Evolutionary conservation across 352 stramenopile species (phyloP), one percentile per base, ranked within the genome.

Genomic region (Blastocystis sp.): DNA sequence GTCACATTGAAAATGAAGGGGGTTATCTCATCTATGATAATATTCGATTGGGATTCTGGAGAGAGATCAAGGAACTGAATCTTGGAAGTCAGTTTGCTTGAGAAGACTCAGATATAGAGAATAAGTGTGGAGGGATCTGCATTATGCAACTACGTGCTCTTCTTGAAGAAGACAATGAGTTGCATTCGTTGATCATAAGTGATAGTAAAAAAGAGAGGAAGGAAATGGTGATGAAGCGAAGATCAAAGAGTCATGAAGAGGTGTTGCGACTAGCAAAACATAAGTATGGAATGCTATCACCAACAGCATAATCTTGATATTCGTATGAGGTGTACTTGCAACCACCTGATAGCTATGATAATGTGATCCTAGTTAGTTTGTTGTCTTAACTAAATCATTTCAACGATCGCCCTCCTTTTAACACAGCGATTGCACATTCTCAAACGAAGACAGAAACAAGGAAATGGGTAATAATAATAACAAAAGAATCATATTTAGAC

Each of bases 401-500:
- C 43, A 12, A 49, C 43, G 63, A 49, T 27, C 12, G 12, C 43
- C 2, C 37, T 74, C 43, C 27, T 74, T 74, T 74, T 27, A 74
- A 27, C 37, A n/a, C 19, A 27, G 35, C 37, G 63, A 56, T 57
- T 74, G 63, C 37, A 14, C 12, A 65, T 35, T 74, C 21, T 74
- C 12, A 32, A 46, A 46, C 37, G 27, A 56, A 56, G 69, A 63
- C 27, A 80, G 29, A 77, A 69, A 46, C 29, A 43, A 67, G 42
- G 9, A 69, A 42, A 77, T 77, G 51, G 35, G 24, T 81, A 39
- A 6, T 52, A 16, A 75, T 81, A 75, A 19, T 1, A 12, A 12
- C 65, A 35, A 12, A 81, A n/a, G 12, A 42, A 81, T 42, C 9
- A 71, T 81, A 66, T 29, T 37, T 77, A 85, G 58, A 74, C n/a